Evolutionary conservation across 2,329 filamentous ascomycete species (phyloP).

Genomic region (Fusarium chuoi): DNA sequence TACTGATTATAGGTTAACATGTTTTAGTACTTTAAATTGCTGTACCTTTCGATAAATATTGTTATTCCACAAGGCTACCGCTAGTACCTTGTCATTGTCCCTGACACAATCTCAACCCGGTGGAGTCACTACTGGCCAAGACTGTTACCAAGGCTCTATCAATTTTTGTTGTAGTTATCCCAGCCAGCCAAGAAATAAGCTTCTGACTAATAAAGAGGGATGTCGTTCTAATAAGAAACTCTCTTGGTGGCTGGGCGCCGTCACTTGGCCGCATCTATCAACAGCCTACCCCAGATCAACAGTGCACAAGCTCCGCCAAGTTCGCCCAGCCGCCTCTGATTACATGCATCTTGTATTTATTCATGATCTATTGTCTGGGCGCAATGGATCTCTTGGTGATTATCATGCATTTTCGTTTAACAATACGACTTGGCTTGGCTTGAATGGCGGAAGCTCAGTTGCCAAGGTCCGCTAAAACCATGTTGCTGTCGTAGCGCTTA

Average conservation of each 20-base stretch:
- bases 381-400: neutral
- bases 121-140: conserved; percentile 10
- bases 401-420: conserved; percentile 6
- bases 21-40: neutral
- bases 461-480: neutral
- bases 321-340: conserved; percentile 15
- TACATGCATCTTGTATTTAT: neutral
- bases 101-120: neutral
- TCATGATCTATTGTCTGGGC: conserved; percentile 15
- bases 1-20: neutral
- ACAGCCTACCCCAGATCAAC: conserved; percentile 25
- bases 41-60: neutral
- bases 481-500: neutral
- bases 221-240: neutral
- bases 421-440: neutral
- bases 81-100: neutral
- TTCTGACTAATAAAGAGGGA: neutral
- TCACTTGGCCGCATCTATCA: conserved; percentile 11
- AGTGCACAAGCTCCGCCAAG: conserved; percentile 22
- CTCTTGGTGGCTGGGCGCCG: conserved; percentile 1
- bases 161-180: neutral
- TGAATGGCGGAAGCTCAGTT: neutral
- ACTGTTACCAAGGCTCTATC: neutral
- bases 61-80: neutral
- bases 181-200: conserved; percentile 9